These are phyloP conservation scores for Colletotrichum trifolii DNA, from an alignment of 2,329 filamentous ascomycete species.

Conservation along the genomic window DNA sequence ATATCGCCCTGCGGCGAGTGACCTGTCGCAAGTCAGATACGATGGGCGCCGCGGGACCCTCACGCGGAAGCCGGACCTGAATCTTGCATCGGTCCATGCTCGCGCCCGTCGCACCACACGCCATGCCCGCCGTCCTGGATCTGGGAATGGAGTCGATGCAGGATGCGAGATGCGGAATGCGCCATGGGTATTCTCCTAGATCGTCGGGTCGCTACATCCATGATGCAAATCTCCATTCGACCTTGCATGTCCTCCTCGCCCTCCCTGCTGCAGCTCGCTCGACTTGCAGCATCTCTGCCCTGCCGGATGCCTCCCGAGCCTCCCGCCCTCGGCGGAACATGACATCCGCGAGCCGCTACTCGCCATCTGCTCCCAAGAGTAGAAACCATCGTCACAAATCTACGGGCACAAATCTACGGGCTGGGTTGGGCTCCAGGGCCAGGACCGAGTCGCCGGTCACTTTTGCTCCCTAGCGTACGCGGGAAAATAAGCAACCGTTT, in stretches of 20 bases:
- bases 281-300: neutral
- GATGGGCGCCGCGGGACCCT: neutral
- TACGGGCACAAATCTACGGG: neutral
- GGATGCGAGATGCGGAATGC: too few relatives aligned
- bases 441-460: neutral
- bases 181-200: neutral
- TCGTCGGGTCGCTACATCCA: constrained; percentile 2
- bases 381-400: constrained; percentile 25
- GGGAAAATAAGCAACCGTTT: constrained; percentile 18
- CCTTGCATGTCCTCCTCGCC: neutral
- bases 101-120: neutral
- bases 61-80: constrained; percentile 5
- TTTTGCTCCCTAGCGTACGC: neutral
- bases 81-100: constrained; percentile 8
- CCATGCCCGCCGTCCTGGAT: neutral
- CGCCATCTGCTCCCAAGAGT: neutral
- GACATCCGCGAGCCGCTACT: constrained; percentile 3
- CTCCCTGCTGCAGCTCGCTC: constrained; percentile 6
- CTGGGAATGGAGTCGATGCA: neutral
- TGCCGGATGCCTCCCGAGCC: constrained; percentile 22
- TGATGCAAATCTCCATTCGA: neutral
- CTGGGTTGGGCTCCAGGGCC: neutral
- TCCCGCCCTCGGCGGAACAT: constrained; percentile 25
- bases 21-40: too few relatives aligned
- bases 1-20: neutral